Base-by-base conservation (phyloP, 805 yeast genomes). In the Ogataea haglerorum region DNA sequence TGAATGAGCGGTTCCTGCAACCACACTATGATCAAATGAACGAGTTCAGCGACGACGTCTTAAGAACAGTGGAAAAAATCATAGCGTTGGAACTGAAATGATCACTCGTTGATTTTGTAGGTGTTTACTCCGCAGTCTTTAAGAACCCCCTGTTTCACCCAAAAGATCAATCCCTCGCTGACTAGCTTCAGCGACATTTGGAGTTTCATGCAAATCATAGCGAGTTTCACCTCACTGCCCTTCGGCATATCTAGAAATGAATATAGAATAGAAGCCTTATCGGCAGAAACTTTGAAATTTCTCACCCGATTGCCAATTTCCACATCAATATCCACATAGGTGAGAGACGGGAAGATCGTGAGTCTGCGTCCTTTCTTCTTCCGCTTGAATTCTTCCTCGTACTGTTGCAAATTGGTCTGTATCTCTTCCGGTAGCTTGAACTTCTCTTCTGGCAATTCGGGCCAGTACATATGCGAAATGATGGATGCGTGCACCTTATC, bases 401-500 rank as follows among this genome's bases (percentile, higher is more conserved):
- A 87, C 1, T 51, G 46, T 2, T 69, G 64, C 40, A 81, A 65
- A 19, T 65, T 62, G 0, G 55, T 31, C 21, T 67, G 56, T 2
- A 88, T 60, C 1, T 41, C 52, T 0, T 50, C 47, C 0, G 95
- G 93, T 2, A 80, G 52, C 6, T 52, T 57, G 49, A 78, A 72
- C n/a, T 58, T 54, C 23, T 68, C 70, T 5, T 64, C 60, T 21
- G 67, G 53, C n/a, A 75, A 53, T 4, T 70, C 65, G 0, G 90
- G 87, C 99, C 99, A 91, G 57, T 80, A 91, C 14, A 85, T 60
- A 45, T 83, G 77, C 1, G 96, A 88, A 9, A 91, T 63, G 14
- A 88, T 69, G 3, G 82, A 70, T 0, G 86, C 76, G 38, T 76
- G 77, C 23, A 81, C 65, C 2, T 46, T 44, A 5, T 51, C 42